Evolutionary conservation across 352 stramenopile species (phyloP), one percentile per base, ranked within the genome.

Genomic region (Pythium grandisporangium): DNA sequence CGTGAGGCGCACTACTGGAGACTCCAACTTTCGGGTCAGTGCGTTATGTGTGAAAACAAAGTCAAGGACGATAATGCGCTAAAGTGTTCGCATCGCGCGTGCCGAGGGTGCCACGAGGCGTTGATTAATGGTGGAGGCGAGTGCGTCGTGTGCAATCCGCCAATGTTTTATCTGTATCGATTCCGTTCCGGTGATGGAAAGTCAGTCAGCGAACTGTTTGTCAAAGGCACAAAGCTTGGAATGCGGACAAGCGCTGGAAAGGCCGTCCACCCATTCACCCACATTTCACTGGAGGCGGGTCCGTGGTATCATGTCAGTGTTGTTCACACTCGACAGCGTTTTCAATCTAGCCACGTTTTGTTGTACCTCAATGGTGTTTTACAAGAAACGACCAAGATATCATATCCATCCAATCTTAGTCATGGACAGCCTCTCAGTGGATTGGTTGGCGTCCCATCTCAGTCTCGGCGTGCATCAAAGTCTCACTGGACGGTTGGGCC

Each of bases 41-140:
- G 75, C 21, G 65, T 83, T 30, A 55, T 84, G 21, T 88, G 75
- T 40, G 40, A 54, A 14, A 47, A 57, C 2, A 41, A 43, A 7
- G 47, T 84, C 25, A 61, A 58, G 24, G 70, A 84, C 17, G 70
- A 84, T 22, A 51, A 46, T 1, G 45, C 63, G 30, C 45, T 88
- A n/a, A 88, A 88, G 48, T 88, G 75, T 33, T 85, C 71, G 1
- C 75, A 88, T 45, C 44, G 59, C 23, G 70, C 63, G 7, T 88
- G 75, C 11, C 62, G 63, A 21, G 58, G 53, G 4, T 88, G 75
- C 22, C 52, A 69, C 19, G 71, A 88, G 24, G 67, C 68, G 10
- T 52, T 88, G 16, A 19, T 67, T 0, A 74, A 63, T 36, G 63
- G 42, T 40, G 70, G 72, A 5, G 75, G 71, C 2, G 75, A 84